These are phyloP conservation scores for Paecilomyces sp. DNA, from an alignment of 2,329 filamentous ascomycete genomes.

Conservation along the genomic window DNA sequence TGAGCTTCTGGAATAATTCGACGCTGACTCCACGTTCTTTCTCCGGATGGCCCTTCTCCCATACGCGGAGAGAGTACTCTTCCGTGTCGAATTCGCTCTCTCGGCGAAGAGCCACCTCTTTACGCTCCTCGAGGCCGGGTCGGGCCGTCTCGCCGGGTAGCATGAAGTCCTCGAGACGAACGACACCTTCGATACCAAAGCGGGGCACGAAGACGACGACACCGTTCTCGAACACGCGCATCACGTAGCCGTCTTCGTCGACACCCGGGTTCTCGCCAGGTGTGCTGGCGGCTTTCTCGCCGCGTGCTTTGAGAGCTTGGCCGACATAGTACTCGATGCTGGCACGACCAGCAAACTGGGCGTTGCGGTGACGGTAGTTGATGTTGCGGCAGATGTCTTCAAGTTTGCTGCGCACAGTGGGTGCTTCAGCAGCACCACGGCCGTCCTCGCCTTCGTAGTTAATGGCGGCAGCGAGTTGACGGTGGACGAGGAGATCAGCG, in stretches of 20 bases:
- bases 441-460: conserved; percentile 59
- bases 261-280: conserved; percentile 34
- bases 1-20: conserved; percentile 87
- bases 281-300: conserved; percentile 28
- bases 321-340: conserved; percentile 98
- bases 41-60: conserved; percentile 41
- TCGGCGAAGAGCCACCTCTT: conserved; percentile 41
- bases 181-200: conserved; percentile 91
- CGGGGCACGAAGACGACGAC: conserved; percentile 93
- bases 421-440: conserved; percentile 59
- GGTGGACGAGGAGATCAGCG: conserved; percentile 89
- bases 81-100: conserved; percentile 80
- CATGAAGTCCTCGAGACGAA: conserved; percentile 76
- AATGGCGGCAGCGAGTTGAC: conserved; percentile 91
- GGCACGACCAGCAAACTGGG: conserved; percentile 87
- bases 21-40: conserved; percentile 44
- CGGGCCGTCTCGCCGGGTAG: conserved; percentile 48
- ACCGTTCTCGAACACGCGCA: conserved; percentile 96
- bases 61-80: conserved; percentile 65
- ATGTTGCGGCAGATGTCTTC: conserved; percentile 97
- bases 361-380: conserved; percentile 94
- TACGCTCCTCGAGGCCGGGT: conserved; percentile 23
- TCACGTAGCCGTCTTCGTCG: conserved; percentile 89
- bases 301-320: conserved; percentile 76
- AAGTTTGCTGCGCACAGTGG: conserved; percentile 75